A percentile compares a stretch with the other conserved stretches of the same genome.
phyloP scores from a whole-genome alignment of 148 eudicot species.

The Vaccinium myrtillus region DNA sequence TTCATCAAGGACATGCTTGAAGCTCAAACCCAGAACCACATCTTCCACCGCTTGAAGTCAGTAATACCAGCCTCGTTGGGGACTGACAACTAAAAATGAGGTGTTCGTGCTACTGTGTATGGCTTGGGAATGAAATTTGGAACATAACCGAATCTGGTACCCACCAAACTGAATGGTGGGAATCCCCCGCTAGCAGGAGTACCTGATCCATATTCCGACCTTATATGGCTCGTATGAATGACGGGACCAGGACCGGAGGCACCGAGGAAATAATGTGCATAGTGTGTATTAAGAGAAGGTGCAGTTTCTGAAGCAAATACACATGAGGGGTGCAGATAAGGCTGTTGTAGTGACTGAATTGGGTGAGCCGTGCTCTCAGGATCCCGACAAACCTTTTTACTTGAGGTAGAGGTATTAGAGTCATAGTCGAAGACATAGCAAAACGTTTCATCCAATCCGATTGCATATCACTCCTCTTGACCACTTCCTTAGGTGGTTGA shows the following conservation, averaged over 20 bases:
- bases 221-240: background rate
- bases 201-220: background rate
- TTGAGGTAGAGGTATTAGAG: background rate
- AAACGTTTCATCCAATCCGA: background rate
- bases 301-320: background rate
- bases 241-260: background rate
- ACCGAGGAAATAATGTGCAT: background rate
- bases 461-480: background rate
- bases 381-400: background rate
- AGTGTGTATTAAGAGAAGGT: background rate
- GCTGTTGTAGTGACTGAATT: background rate
- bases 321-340: background rate
- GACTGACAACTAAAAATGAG: background rate
- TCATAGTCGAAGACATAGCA: background rate
- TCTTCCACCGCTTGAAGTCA: background rate
- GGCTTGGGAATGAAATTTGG: background rate
- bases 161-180: background rate
- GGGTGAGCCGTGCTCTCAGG: background rate
- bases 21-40: background rate
- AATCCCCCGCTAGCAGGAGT: background rate
- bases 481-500: background rate
- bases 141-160: background rate
- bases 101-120: background rate
- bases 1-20: background rate
- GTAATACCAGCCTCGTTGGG: background rate